Conservation (phyloP, 2,329 filamentous ascomycete genomes). For the Ophiobolus disseminans region DNA sequence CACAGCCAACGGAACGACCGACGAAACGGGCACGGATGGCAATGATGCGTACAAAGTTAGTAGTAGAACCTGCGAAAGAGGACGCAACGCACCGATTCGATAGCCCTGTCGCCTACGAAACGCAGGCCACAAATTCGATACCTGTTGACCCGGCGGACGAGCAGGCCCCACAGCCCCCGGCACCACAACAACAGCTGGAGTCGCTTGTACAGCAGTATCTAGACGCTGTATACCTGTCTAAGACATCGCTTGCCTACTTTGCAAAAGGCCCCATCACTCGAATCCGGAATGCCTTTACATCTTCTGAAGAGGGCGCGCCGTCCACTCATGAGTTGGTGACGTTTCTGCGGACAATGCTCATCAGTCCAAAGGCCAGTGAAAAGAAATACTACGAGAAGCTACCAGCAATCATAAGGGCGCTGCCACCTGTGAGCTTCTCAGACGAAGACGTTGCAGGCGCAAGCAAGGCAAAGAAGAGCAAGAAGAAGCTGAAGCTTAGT, state of each 20-base stretch:
- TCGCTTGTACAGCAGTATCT: conserved; percentile 51
- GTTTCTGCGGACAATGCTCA: conserved; percentile 73
- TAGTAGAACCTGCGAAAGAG: conserved; percentile 8
- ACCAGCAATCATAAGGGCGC: conserved; percentile 68
- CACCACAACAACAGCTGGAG: conserved; percentile 59
- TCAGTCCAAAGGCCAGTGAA: conserved; percentile 72
- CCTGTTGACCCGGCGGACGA: neutral
- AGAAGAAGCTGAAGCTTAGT: conserved; percentile 62
- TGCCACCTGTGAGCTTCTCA: conserved; percentile 52
- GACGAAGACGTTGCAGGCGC: conserved; percentile 51
- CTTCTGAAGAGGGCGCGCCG: conserved; percentile 66
- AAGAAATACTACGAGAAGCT: conserved; percentile 81
- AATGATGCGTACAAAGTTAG: conserved; percentile 37
- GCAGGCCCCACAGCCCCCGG: conserved; percentile 13
- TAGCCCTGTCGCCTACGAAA: conserved; percentile 5
- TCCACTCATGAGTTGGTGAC: conserved; percentile 69
- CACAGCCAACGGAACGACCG: conserved; percentile 20
- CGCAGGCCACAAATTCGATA: neutral
- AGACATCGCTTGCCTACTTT: conserved; percentile 83
- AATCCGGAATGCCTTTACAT: conserved; percentile 73
- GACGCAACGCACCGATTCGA: conserved; percentile 5
- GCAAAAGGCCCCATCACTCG: conserved; percentile 81
- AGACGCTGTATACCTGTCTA: conserved; percentile 56
- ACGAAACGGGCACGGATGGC: conserved; percentile 33
- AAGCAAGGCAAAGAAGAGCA: conserved; percentile 47